These are phyloP conservation scores for Botrytis fragariae DNA, from an alignment of 2,329 filamentous ascomycete genomes.

Conservation along the genomic window DNA sequence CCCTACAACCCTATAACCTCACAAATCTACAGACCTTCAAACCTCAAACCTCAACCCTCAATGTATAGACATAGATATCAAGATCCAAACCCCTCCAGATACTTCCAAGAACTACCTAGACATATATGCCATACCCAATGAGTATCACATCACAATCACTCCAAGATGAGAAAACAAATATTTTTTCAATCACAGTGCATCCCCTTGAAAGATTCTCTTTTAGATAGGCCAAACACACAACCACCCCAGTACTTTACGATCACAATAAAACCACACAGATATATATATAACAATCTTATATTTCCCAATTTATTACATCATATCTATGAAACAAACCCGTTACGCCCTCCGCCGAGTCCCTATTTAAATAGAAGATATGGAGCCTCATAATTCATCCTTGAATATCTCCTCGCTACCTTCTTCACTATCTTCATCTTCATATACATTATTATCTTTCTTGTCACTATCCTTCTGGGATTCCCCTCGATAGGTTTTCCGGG, in stretches of 20 bases:
- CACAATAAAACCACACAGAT: neutral
- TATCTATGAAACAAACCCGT: neutral
- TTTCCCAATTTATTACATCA: neutral
- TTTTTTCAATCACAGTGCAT: too few species aligned
- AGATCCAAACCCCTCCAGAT: too few species aligned
- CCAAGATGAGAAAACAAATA: neutral
- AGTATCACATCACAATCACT: neutral
- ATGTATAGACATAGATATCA: too few species aligned
- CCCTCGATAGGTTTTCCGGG: constrained; percentile 38
- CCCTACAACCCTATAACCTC: too few species aligned
- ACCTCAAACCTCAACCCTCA: too few species aligned
- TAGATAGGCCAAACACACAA: too few species aligned
- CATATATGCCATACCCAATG: too few species aligned
- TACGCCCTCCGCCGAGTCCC: neutral
- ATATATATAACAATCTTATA: neutral
- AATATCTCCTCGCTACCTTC: constrained; percentile 52
- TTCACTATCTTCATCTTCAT: constrained; percentile 43
- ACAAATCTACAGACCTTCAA: too few species aligned
- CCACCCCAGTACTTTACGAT: neutral
- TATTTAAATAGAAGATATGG: neutral
- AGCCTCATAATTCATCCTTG: constrained; percentile 50
- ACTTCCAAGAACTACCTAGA: too few species aligned
- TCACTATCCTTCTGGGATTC: neutral
- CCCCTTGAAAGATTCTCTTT: too few species aligned
- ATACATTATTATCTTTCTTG: neutral